Evolutionary conservation across 257 asterid genomes (phyloP), one percentile per base, ranked within the genome.

Genomic region (Eucommia ulmoides): DNA sequence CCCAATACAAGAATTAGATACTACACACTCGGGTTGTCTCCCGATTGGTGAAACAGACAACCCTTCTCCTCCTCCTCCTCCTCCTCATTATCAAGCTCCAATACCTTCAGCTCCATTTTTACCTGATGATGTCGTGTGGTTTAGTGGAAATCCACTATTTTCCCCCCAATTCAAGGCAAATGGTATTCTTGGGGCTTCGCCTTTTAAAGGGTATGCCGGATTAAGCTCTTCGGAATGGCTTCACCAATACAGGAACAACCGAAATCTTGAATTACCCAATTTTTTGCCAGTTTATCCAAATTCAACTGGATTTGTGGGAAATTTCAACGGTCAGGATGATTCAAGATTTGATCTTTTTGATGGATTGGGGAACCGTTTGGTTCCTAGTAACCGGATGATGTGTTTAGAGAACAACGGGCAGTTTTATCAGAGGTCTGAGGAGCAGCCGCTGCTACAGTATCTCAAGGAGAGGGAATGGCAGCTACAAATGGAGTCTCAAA

Each of bases 211-310:
- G 42, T 71, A 62, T 67, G 81, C 61, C 23, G 85, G 80, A 22
- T 83, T 84, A 94, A 82, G 93, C 49, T 88, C 97, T 45, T 84
- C 97, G 0, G 95, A 88, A 52, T 88, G 97, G 97, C 91, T 88
- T 1, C 75, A 88, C 59, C 97, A 76, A 70, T 82, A 88, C 33
- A 73, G 95, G 51, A 82, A 78, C 76, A 74, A 74, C 58, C 82
- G 71, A 52, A 83, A 74, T 45, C 56, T 65, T 2, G 79, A 70
- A 52, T 67, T 58, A 63, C 62, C 63, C 22, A 61, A 59, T 21
- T 7, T 65, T 24, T 71, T 72, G 54, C 80, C 88, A 1, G 46
- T 71, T 9, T 71, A 63, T 22, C 52, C 54, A 51, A 76, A 60
- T 29, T 58, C 59, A 38, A 76, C 85, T 7, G 50, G 26, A 60